Percentiles rank a stretch among this genome's conserved stretches.
phyloP scores from a whole-genome alignment of 176 grass and related monocot species.

The Neostapfia colusana region DNA sequence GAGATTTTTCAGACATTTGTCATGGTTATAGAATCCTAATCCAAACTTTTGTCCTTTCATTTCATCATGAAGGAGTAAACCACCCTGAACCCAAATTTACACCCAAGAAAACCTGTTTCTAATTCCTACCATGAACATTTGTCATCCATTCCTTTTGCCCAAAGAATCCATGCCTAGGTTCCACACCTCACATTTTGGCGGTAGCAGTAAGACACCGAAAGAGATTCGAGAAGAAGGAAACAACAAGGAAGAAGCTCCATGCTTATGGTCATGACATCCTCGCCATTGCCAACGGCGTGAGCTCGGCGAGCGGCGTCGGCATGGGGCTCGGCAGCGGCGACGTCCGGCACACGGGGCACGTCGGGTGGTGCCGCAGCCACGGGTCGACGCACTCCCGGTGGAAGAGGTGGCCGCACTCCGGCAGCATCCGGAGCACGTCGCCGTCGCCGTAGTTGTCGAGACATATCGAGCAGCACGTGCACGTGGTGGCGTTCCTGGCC shows the following conservation, averaged over 20 bases:
- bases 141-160: background rate
- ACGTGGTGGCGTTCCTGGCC: slow-evolving; percentile 48
- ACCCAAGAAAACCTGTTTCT: slow-evolving; percentile 28
- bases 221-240: background rate
- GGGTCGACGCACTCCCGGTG: slow-evolving; percentile 80
- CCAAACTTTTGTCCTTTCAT: background rate
- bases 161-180: background rate
- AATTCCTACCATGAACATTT: slow-evolving; percentile 30
- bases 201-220: slow-evolving; percentile 20
- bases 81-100: slow-evolving; percentile 36
- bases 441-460: slow-evolving; percentile 74
- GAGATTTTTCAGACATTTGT: background rate
- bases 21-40: slow-evolving; percentile 26
- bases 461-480: slow-evolving; percentile 85
- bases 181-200: slow-evolving; percentile 10
- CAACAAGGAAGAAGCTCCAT: slow-evolving; percentile 6
- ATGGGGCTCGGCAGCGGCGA: slow-evolving; percentile 84
- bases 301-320: slow-evolving; percentile 68
- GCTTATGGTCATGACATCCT: slow-evolving; percentile 23
- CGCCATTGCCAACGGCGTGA: slow-evolving; percentile 51
- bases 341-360: slow-evolving; percentile 90
- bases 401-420: slow-evolving; percentile 85
- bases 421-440: slow-evolving; percentile 78
- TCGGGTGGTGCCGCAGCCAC: slow-evolving; percentile 71
- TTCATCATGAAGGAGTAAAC: background rate